Evolutionary conservation across 2,329 filamentous ascomycete genomes (phyloP), one percentile per base, ranked within the genome.

Genomic region (Nannizziopsis arthrosporioides): DNA sequence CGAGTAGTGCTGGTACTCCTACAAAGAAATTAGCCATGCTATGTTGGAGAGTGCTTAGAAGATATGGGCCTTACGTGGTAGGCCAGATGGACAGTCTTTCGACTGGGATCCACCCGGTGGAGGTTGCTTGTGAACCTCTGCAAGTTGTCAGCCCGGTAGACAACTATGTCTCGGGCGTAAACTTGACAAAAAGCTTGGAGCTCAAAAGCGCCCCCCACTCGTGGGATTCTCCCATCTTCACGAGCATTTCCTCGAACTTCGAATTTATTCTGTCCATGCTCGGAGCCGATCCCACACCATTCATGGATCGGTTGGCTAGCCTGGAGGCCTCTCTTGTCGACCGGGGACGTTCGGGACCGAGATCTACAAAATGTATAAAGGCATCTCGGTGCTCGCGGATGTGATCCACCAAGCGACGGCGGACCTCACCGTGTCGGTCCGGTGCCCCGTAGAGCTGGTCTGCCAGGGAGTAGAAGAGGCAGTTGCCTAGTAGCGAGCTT

Each of bases 141-240:
- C 17, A 68, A 59, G n/a, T 61, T 63, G 37, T 61, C 57, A 50
- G 61, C 60, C 10, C 62, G 65, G 63, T 79, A 82, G 48, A 84
- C 76, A 55, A 74, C 74, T 47, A 85, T 76, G 59, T 83, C 75
- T 45, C 74, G 73, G 44, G 74, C 69, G 59, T 74, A 82, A 17
- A 74, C 75, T 48, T 76, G 73, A 22, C 76, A 75, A 62, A 84
- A 84, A 5, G 81, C 81, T 30, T 73, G 72, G 39, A 85, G 74
- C 63, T 84, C 80, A 66, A 81, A 73, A 50, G 83, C 80, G 59
- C 81, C 80, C 78, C 81, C 64, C 76, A 84, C 35, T 75, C 75
- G 44, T 77, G 76, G 27, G 72, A 70, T 57, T 74, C 73, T 27
- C 76, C 73, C 72, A 84, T 82, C 48, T 71, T 68, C 52, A 71